phyloP scores from a whole-genome alignment of 352 stramenopile species.

The Pelagophyceae sp. region DNA sequence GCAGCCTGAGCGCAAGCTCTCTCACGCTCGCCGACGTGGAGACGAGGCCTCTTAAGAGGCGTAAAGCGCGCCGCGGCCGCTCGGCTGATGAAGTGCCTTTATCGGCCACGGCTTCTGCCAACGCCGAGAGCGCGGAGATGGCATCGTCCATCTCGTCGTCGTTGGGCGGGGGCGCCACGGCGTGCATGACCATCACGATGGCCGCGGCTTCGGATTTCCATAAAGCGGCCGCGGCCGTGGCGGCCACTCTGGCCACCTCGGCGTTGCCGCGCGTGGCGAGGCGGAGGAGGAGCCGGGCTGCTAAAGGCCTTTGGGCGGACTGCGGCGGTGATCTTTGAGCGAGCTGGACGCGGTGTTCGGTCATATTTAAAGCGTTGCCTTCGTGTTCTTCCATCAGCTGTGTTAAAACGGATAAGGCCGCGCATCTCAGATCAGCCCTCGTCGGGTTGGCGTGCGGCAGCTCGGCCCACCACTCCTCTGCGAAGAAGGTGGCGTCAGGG shows the following conservation, averaged over 20 bases:
- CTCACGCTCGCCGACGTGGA: background rate
- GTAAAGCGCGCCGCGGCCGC: background rate
- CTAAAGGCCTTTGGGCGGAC: background rate
- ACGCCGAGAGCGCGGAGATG: background rate
- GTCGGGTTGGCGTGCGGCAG: background rate
- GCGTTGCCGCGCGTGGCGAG: background rate
- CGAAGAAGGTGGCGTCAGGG: background rate
- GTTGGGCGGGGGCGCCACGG: conserved; percentile 12
- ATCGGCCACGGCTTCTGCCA: background rate
- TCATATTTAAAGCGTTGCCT: background rate
- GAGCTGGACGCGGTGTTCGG: background rate
- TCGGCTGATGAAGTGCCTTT: background rate
- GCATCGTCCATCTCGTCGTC: background rate
- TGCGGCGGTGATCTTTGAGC: background rate
- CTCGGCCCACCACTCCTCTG: background rate
- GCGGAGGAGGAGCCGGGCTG: background rate
- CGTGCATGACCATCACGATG: conserved; percentile 4
- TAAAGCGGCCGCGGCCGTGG: background rate
- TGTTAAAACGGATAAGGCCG: background rate
- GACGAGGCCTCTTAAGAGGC: background rate
- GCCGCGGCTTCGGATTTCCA: background rate
- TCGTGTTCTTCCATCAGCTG: background rate
- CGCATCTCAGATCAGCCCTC: background rate
- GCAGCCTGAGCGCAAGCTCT: background rate
- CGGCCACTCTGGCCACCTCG: background rate